Base-by-base conservation (phyloP, 331 rosid genomes). In the Arachis monticola region DNA sequence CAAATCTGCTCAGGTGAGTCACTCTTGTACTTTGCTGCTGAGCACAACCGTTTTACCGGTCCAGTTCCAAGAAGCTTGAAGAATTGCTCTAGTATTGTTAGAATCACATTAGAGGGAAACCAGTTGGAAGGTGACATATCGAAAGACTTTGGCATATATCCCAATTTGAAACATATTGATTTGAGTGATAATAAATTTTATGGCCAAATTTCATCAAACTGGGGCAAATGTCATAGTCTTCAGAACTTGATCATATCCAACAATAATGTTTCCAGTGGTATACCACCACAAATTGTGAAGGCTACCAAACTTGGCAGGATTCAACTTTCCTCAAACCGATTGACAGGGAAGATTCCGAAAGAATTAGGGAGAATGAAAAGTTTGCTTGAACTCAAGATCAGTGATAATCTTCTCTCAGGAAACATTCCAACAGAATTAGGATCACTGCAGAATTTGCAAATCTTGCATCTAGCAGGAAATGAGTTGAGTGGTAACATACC, bases 341-440 rank as follows among this genome's bases (percentile, higher is more conserved):
- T 86, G 13, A 75, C 7, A 0, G 89, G 93, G 8, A 67, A 57
- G 50, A 66, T 88, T 11, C 86, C 91, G 0, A 69, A 35, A 42
- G 79, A 78, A 48, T 2, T 86, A 1, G 81, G 91, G 8, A 77
- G 69, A 12, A 30, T 86, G 41, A 47, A 47, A 48, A 64, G 30
- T 7, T 35, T 84, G 55, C 6, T 3, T 13, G 67, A 53, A 31
- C 62, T 86, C 69, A 31, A n/a, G 9, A 51, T 87, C 67, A 70
- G 52, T 59, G 42, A 70, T 70, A 86, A 86, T 41, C 22, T 76
- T 5, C 76, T 88, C 51, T 84, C 86, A 1, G 84, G 87, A 32
- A 53, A n/a, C 14, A 72, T 89, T 60, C 85, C 89, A 10, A 12
- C 22, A n/a, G 83, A 87, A 50, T 27, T 89, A 3, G 86, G 83